Evolutionary conservation across 495 filamentous ascomycete genomes (phyloP).

Genomic region (Neurospora intermedia): DNA sequence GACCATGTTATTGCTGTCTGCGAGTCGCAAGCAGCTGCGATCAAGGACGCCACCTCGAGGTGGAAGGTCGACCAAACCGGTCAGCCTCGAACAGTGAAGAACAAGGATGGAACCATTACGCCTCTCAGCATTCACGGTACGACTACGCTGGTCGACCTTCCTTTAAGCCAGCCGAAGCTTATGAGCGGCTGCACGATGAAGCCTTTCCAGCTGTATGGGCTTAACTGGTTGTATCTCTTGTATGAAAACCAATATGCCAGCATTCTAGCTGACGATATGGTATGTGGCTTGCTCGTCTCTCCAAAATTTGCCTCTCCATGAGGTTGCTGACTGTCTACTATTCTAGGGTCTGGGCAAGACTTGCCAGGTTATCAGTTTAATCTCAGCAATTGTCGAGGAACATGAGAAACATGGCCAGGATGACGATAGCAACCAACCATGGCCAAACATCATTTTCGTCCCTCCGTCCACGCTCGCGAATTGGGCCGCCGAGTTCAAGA

Average conservation of each 20-base stretch:
- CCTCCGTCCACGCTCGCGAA: conserved; percentile 90
- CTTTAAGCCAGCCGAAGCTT: conserved; percentile 50
- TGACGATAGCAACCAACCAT: conserved; percentile 37
- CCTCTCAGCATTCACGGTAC: conserved; percentile 16
- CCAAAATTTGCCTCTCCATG: neutral
- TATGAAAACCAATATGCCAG: conserved; percentile 68
- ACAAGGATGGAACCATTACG: conserved; percentile 18
- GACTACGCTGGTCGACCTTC: conserved; percentile 17
- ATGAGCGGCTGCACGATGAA: conserved; percentile 70
- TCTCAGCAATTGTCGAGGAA: conserved; percentile 66
- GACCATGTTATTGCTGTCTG: conserved; percentile 66
- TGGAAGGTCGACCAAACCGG: conserved; percentile 75
- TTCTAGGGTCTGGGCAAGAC: conserved; percentile 76
- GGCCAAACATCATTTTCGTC: conserved; percentile 81
- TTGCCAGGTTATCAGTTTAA: conserved; percentile 87
- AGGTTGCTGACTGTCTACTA: neutral
- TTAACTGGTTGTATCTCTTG: conserved; percentile 85
- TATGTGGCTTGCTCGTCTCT: neutral
- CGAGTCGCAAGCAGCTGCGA: conserved; percentile 54
- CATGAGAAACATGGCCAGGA: conserved; percentile 10
- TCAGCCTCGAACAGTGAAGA: conserved; percentile 10
- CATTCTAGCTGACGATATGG: conserved; percentile 94
- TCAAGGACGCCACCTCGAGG: conserved; percentile 57
- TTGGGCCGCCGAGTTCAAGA: conserved; percentile 83
- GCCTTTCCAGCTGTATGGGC: conserved; percentile 84